Evolutionary conservation across 768 basidiomycete genomes (phyloP), one percentile per base, ranked within the genome.

Genomic region (Hypsizygus marmoreus): DNA sequence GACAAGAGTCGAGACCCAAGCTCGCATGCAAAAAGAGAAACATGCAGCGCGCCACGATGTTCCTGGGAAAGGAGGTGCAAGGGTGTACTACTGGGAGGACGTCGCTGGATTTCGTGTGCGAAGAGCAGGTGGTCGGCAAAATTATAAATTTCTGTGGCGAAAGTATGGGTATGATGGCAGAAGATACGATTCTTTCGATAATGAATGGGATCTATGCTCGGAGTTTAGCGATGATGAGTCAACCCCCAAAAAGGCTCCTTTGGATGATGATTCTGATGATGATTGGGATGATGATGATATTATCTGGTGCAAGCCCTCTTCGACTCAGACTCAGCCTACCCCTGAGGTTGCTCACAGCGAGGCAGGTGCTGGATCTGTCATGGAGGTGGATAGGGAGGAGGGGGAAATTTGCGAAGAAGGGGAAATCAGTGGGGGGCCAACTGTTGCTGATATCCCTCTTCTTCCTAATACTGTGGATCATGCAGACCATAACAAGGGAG

Each of bases 201-300:
- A 60, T 44, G 55, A 58, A 39, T 60, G 59, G 55, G 59, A 60
- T 40, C 33, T 61, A 3, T 59, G 59, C 44, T 25, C 22, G 5
- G 44, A 46, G 17, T 49, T 53, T 16, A 46, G 43, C 13, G 43
- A 45, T 22, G 43, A 37, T 17, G 32, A 43, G n/a, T n/a, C n/a
- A n/a, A n/a, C n/a, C n/a, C 49, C 55, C 16, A 31, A 32, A 32
- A 49, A 45, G 10, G 31, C 31, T 13, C 31, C 34, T 28, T 22
- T 26, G 7, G 36, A 40, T 42, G 53, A 53, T 22, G 40, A 53
- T 19, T 4, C 3, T 26, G 45, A 39, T n/a, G 16, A 31, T 22
- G 25, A 39, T 30, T n/a, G n/a, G 29, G 29, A 9, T 34, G 53
- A 39, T 14, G 17, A 37, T 19, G 22, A 19, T 24, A 26, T 30